These are phyloP conservation scores for Torulaspora gathmanii DNA, from an alignment of 805 yeast species.

Conservation along the genomic window DNA sequence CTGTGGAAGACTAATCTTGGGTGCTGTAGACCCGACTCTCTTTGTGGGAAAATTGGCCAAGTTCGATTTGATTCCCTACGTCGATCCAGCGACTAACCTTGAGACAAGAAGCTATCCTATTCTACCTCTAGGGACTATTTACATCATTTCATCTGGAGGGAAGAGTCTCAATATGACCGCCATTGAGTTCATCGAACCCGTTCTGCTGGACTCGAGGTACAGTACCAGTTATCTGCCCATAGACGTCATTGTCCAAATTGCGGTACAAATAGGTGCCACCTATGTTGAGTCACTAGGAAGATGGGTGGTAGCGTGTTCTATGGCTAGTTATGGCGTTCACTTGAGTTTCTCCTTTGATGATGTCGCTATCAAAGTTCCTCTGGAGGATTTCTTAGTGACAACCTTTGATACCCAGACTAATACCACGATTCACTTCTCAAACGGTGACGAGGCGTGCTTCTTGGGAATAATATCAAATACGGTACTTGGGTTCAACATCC, in stretches of 20 bases:
- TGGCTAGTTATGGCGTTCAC: conserved; percentile 46
- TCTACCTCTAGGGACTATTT: conserved; percentile 44
- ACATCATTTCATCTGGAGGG: conserved; percentile 43
- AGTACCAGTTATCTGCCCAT: conserved; percentile 50
- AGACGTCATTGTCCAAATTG: conserved; percentile 52
- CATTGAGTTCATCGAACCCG: conserved; percentile 44
- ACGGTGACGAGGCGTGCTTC: conserved; percentile 55
- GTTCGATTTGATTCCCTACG: conserved; percentile 48
- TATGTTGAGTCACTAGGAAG: conserved; percentile 43
- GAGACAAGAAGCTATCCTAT: conserved; percentile 40
- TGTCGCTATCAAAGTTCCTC: conserved; percentile 46
- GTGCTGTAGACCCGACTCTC: conserved; percentile 50
- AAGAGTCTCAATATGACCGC: conserved; percentile 35
- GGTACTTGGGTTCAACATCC: conserved; percentile 44
- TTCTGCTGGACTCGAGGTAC: conserved; percentile 54
- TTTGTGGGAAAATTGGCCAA: conserved; percentile 45
- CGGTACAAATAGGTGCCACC: conserved; percentile 65
- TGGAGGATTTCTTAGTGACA: conserved; percentile 43
- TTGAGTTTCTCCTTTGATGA: conserved; percentile 52
- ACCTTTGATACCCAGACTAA: conserved; percentile 35
- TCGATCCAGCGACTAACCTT: conserved; percentile 17
- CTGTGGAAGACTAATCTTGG: conserved; percentile 45
- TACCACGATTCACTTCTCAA: conserved; percentile 43
- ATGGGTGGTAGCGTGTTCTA: conserved; percentile 63
- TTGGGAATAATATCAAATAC: conserved; percentile 48